A percentile compares a stretch with the other conserved stretches of the same genome.
Conservation (phyloP, 192 early-diverging fungal species). For the Podochytrium sp. region DNA sequence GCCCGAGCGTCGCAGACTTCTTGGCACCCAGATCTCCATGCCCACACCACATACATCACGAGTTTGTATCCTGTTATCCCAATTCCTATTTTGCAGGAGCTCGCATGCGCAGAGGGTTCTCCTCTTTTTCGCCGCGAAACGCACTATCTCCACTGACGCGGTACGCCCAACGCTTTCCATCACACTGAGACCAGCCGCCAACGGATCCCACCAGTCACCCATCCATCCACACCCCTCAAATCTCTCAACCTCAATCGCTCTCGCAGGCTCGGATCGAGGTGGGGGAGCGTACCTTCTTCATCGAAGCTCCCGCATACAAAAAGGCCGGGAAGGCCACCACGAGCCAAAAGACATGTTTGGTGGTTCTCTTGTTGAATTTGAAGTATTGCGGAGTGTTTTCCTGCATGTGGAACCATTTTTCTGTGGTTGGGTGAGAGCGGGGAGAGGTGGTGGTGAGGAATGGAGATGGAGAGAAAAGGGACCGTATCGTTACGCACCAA, state of each 20-base stretch:
- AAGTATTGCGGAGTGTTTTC: conserved; percentile 49
- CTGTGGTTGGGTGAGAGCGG: conserved; percentile 14
- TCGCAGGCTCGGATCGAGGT: background rate
- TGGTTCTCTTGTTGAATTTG: conserved; percentile 41
- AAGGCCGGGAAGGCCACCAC: conserved; percentile 39
- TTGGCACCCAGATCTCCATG: background rate
- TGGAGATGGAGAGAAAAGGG: background rate
- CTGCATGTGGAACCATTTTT: conserved; percentile 57
- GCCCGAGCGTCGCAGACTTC: background rate
- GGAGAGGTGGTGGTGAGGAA: background rate
- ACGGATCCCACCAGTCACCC: background rate
- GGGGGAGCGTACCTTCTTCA: background rate
- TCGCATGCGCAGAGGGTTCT: background rate
- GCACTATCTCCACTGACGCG: too few species aligned
- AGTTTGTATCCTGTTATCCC: too few species aligned
- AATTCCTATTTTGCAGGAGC: too few species aligned
- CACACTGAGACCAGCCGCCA: background rate
- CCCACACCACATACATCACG: too few species aligned
- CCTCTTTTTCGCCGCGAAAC: background rate
- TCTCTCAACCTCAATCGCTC: background rate
- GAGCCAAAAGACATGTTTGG: conserved; percentile 25
- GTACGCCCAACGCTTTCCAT: background rate
- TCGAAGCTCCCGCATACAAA: conserved; percentile 18
- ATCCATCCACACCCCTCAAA: background rate
- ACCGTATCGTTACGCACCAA: background rate